Evolutionary conservation across 1,139 yeast genomes (phyloP), one percentile per base, ranked within the genome.

Genomic region (Petasospora fabianii): DNA sequence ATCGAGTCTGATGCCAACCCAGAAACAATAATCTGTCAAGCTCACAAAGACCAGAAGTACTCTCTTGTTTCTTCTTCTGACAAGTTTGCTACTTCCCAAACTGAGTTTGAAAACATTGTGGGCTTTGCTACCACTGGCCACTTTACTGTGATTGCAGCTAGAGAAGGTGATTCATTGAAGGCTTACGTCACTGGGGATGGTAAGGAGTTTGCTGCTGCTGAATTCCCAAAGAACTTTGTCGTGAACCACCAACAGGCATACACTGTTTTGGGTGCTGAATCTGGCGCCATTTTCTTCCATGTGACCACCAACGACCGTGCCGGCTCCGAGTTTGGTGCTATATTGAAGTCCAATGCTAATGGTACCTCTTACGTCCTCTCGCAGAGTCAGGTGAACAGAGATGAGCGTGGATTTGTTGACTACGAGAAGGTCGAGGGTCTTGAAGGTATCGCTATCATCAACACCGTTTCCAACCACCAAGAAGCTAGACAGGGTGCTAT

Each of bases 291-390:
- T 6, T 84, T 90, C 61, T 61, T 92, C 65, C 97, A 88, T 59
- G 84, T 88, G 7, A 84, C 96, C 1, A 80, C 88, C 0, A 70
- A 69, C 48, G 60, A 66, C 19, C 69, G 68, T 7, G 43, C 56
- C 0, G 77, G 73, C 9, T 59, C 64, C 10, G 95, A 87, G 53
- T 81, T 61, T 61, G 98, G 98, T 8, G 69, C 87, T 0, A 67
- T 94, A n/a, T 68, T 92, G 53, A 92, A 92, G 56, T 86, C 96
- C 1, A 90, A 92, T 58, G 84, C 86, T n/a, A 87, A 90, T 54
- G 99, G 99, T 46, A 88, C 97, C 0, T 77, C 85, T n/a, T 90
- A 85, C 58, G 92, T 85, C 3, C 66, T 80, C 22, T 68, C 92
- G 1, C 69, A 84, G 48, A 75, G 74, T n/a, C 60, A 73, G 43